These are phyloP conservation scores for Mycosphaerella arachidis DNA, from an alignment of 2,329 filamentous ascomycete genomes.

Conservation along the genomic window DNA sequence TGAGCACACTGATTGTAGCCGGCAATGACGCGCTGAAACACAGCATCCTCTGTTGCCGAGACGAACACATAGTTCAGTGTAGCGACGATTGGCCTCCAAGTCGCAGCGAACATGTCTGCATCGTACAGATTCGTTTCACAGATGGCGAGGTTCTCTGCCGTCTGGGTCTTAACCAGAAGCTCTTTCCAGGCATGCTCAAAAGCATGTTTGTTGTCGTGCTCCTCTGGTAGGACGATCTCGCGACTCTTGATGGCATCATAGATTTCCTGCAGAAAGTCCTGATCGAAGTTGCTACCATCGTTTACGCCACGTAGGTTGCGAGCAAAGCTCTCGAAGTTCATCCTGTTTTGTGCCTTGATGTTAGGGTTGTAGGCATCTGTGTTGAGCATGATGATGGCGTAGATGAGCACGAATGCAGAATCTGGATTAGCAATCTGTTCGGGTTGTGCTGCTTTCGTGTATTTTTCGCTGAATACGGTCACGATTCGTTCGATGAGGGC, in stretches of 20 bases:
- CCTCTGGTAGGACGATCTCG: conserved; percentile 94
- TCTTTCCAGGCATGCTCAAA: conserved; percentile 99
- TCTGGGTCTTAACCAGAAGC: conserved; percentile 76
- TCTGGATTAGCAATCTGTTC: conserved; percentile 79
- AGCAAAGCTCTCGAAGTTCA: conserved; percentile 78
- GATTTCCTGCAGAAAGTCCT: conserved; percentile 78
- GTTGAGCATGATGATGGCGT: conserved; percentile 96
- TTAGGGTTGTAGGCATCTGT: conserved; percentile 97
- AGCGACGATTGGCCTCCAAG: conserved; percentile 91
- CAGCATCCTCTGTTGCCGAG: conserved; percentile 93
- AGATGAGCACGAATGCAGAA: conserved; percentile 82
- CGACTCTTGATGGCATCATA: conserved; percentile 87
- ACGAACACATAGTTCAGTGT: conserved; percentile 98
- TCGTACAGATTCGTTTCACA: conserved; percentile 94
- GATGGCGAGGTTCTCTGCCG: conserved; percentile 66
- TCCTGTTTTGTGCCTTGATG: conserved; percentile 70
- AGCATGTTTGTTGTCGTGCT: conserved; percentile 93
- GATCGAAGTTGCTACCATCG: conserved; percentile 74
- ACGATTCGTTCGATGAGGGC: conserved; percentile 90
- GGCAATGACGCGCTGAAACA: conserved; percentile 87
- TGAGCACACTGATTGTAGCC: conserved; percentile 95
- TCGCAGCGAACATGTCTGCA: conserved; percentile 93
- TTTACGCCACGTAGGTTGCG: conserved; percentile 91
- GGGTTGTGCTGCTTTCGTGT: conserved; percentile 64
- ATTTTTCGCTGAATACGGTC: conserved; percentile 79